Evolutionary conservation across 2,329 filamentous ascomycete species (phyloP).

Genomic region (Gyromitra esculenta): DNA sequence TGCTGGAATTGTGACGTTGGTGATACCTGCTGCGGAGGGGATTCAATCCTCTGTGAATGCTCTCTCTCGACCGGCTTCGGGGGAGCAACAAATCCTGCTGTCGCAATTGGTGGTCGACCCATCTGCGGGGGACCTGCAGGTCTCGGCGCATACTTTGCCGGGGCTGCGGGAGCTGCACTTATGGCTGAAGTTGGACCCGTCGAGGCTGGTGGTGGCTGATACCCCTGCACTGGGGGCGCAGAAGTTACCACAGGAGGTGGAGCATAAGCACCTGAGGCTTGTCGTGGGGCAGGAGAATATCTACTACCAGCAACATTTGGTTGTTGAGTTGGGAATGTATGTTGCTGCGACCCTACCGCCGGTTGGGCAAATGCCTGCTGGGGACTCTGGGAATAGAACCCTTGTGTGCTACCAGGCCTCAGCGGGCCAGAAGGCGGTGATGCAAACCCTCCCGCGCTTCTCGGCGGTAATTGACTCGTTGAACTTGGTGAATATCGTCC

Average conservation of each 20-base stretch:
- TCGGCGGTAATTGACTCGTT: constrained; percentile 27
- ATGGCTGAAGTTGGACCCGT: constrained; percentile 16
- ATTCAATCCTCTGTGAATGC: constrained; percentile 1
- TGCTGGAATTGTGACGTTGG: constrained; percentile 27
- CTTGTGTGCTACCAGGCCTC: constrained; percentile 56
- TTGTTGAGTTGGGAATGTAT: constrained; percentile 11
- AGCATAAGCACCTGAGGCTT: constrained; percentile 61
- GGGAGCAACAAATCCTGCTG: constrained; percentile 20
- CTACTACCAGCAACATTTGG: constrained; percentile 63
- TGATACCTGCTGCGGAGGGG: constrained; percentile 19
- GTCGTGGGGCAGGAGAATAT: constrained; percentile 70
- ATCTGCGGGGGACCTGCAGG: constrained; percentile 54
- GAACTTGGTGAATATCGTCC: constrained; percentile 40
- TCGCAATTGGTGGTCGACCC: not conserved
- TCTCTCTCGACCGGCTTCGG: constrained; percentile 11
- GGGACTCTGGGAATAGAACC: constrained; percentile 61
- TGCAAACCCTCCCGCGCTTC: constrained; percentile 57
- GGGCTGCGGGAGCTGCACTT: constrained; percentile 56
- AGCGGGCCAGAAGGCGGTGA: constrained; percentile 59
- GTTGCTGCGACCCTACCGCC: constrained; percentile 29
- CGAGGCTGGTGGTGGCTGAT: constrained; percentile 45
- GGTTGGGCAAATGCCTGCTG: constrained; percentile 58
- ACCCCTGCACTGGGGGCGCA: constrained; percentile 42
- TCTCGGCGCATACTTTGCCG: constrained; percentile 62
- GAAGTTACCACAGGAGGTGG: constrained; percentile 58